A percentile compares a stretch with the other conserved stretches of the same genome.
These are phyloP conservation scores for Boletus rubescentipes DNA, from an alignment of 768 basidiomycete genomes.

Conservation along the genomic window DNA sequence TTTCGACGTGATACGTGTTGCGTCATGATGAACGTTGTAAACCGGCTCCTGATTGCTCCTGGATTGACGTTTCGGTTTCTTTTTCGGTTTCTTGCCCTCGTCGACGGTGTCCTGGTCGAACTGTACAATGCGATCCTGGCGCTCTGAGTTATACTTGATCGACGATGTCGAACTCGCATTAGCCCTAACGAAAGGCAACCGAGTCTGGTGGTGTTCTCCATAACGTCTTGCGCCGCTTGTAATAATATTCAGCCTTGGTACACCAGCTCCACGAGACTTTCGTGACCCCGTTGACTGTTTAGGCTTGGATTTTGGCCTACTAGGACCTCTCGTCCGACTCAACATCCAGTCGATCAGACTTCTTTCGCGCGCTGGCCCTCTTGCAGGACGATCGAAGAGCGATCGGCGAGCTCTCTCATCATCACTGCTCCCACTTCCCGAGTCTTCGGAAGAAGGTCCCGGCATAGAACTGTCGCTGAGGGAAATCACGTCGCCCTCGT, in stretches of 20 bases:
- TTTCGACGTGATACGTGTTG: conserved; percentile 37
- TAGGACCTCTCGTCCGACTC: conserved; percentile 36
- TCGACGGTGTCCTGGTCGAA: conserved; percentile 3
- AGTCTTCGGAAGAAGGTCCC: conserved; percentile 13
- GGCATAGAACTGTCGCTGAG: conserved; percentile 18
- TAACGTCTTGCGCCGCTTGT: conserved; percentile 37
- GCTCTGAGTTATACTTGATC: conserved; percentile 7
- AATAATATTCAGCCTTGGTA: conserved; percentile 35
- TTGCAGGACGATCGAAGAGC: conserved; percentile 25
- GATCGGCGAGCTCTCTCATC: conserved; percentile 36
- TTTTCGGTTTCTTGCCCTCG: conserved; percentile 15
- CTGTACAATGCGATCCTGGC: conserved; percentile 10
- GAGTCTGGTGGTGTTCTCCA: conserved; percentile 38
- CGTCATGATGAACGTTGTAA: conserved; percentile 39
- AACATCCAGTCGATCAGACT: conserved; percentile 74
- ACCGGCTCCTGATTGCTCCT: conserved; percentile 32
- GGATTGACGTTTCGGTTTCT: conserved; percentile 31
- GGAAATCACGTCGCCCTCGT: conserved; percentile 20
- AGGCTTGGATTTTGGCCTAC: conserved; percentile 9
- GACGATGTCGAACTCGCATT: conserved; percentile 8
- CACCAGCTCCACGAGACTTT: conserved; percentile 10
- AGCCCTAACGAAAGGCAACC: conserved; percentile 35
- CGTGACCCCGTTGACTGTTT: conserved; percentile 14
- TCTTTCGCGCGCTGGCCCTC: conserved; percentile 34
- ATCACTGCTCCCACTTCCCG: conserved; percentile 22